Conservation (phyloP, 805 yeast genomes). For the Saturnispora quitensis region DNA sequence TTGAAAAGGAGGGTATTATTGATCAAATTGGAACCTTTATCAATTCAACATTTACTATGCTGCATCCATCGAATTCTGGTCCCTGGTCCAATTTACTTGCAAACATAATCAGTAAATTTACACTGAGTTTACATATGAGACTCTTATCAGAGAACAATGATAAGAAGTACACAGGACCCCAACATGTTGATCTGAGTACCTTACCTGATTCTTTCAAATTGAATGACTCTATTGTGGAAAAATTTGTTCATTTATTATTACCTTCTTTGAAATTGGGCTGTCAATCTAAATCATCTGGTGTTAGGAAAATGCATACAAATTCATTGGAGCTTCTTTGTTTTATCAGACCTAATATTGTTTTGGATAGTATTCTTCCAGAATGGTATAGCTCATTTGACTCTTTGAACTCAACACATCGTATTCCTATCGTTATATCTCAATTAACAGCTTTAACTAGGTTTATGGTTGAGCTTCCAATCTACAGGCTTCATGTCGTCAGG, state of each 20-base stretch:
- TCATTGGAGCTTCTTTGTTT: slow-evolving; percentile 57
- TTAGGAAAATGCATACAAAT: slow-evolving; percentile 48
- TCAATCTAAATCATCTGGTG: slow-evolving; percentile 59
- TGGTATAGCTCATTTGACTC: slow-evolving; percentile 64
- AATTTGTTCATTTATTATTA: slow-evolving; percentile 33
- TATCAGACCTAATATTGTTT: slow-evolving; percentile 44
- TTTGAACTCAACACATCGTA: slow-evolving; percentile 70
- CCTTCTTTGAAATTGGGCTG: slow-evolving; percentile 59
- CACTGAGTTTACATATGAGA: slow-evolving; percentile 53
- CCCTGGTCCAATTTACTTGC: slow-evolving; percentile 74
- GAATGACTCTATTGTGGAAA: slow-evolving; percentile 15
- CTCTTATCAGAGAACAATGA: slow-evolving; percentile 39
- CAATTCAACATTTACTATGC: slow-evolving; percentile 69
- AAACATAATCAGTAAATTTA: slow-evolving; percentile 50
- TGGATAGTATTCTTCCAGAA: slow-evolving; percentile 53
- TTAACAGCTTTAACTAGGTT: slow-evolving; percentile 57
- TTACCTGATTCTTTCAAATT: slow-evolving; percentile 21
- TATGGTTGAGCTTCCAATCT: slow-evolving; percentile 53
- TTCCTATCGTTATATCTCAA: slow-evolving; percentile 60
- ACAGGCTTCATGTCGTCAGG: slow-evolving; percentile 71
- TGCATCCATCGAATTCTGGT: slow-evolving; percentile 90
- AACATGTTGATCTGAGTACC: not conserved
- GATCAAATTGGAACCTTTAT: slow-evolving; percentile 45
- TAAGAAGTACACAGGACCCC: slow-evolving; percentile 17
- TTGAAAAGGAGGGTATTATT: slow-evolving; percentile 38